These are phyloP conservation scores for Aspergillus awamori DNA, from an alignment of 2,329 filamentous ascomycete genomes.

Conservation along the genomic window DNA sequence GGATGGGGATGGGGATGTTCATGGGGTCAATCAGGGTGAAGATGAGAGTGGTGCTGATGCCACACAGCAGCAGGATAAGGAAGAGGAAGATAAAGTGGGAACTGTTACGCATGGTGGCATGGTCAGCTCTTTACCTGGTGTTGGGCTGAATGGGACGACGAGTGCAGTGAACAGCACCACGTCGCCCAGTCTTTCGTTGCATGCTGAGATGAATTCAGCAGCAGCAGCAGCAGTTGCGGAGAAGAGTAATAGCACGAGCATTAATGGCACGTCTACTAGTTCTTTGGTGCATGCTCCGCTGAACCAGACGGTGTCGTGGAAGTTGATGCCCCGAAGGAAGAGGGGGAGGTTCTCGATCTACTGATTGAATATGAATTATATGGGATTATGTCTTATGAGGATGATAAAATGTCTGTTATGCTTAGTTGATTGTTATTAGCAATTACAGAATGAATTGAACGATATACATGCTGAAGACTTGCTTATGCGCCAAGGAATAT, in stretches of 20 bases:
- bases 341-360: neutral
- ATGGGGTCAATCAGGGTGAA: neutral
- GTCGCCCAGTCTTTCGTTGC: no score
- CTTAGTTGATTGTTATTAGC: neutral
- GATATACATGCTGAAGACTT: no score
- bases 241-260: no score
- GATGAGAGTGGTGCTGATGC: neutral
- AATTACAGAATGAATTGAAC: no score
- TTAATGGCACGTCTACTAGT: neutral
- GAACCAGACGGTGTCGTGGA: neutral
- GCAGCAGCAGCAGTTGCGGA: neutral
- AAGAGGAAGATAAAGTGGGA: neutral
- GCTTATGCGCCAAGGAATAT: no score
- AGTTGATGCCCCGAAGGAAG: neutral
- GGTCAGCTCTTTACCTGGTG: neutral
- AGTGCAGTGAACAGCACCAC: neutral
- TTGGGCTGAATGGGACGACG: neutral
- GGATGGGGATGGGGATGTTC: slow-evolving; percentile 5
- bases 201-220: neutral
- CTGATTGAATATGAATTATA: neutral
- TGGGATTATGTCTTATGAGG: neutral
- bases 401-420: no score
- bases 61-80: neutral
- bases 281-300: neutral
- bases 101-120: neutral